Percentiles rank a stretch among this genome's conserved stretches.
Conservation (phyloP, 305 asterid genomes). For the Coffea humblotiana region DNA sequence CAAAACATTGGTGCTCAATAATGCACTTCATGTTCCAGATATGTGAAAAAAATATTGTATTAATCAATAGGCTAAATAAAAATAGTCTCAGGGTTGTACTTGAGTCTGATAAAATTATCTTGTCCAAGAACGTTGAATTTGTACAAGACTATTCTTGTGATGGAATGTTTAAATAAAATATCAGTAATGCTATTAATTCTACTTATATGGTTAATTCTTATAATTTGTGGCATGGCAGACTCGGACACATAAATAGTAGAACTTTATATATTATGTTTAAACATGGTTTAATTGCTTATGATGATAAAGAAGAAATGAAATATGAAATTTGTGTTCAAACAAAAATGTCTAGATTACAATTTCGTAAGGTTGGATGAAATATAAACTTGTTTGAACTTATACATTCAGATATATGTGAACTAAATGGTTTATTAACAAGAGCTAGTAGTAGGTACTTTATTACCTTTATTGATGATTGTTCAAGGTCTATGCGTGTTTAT, state of each 20-base stretch:
- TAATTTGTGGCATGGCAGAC: no score
- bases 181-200: no score
- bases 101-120: neutral
- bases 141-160: neutral
- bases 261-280: no score
- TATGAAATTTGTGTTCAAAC: no score
- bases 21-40: neutral
- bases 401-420: neutral
- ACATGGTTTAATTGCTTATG: no score
- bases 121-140: slow-evolving; percentile 2
- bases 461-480: slow-evolving; percentile 6
- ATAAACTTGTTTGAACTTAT: no score
- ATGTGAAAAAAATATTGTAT: neutral
- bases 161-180: no score
- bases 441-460: neutral
- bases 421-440: neutral
- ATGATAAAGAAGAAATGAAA: no score
- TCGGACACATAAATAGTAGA: no score
- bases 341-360: no score
- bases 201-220: no score
- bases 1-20: neutral
- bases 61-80: neutral
- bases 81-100: neutral
- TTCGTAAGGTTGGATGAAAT: no score
- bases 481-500: neutral